Base-by-base conservation (phyloP, 768 basidiomycete genomes). In the Mycena galopus region DNA sequence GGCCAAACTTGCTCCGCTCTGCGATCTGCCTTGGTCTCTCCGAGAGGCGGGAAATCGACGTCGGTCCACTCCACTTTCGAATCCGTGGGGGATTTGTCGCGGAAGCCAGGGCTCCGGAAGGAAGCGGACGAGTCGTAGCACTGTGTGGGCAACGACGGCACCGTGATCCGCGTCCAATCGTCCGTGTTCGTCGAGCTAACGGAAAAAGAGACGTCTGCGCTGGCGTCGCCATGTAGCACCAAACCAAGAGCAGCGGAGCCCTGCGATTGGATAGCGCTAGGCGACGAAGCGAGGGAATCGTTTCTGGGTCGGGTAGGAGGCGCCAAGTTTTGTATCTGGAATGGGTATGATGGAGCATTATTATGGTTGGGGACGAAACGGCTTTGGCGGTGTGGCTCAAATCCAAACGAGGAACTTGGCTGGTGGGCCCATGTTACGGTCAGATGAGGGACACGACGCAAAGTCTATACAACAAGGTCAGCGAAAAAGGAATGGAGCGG, bases 371-470 rank as follows among this genome's bases (percentile, higher is more conserved):
- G 33, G 47, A 56, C 37, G 39, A 68, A 69, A 44, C 69, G 73
- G 33, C 77, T 71, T 7, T 75, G 74, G 16, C 57, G 50, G 58
- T 67, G 76, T 42, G 63, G 76, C 44, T 77, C 76, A 42, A 73
- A 77, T 29, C 67, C 75, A 37, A 70, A 72, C 21, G 75, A 73
- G 29, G 70, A 62, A 61, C n/a, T n/a, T n/a, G 86, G 88, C 68
- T 92, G 91, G 79, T 95, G 94, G 21, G 93, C 92, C 94, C 94
- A 95, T 27, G 93, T 93, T 9, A 93, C 91, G 2, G 88, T 90
- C 14, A 95, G 79, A 79, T 93, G 91, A 51, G 93, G 91, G 21
- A 94, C 84, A 69, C 87, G 85, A 68, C 91, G 89, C 73, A 95
- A 85, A 5, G 92, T 89, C 94, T 95, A 72, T 10, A n/a, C 30